Base-by-base conservation (phyloP, 768 basidiomycete genomes). In the Lactarius tabidus region DNA sequence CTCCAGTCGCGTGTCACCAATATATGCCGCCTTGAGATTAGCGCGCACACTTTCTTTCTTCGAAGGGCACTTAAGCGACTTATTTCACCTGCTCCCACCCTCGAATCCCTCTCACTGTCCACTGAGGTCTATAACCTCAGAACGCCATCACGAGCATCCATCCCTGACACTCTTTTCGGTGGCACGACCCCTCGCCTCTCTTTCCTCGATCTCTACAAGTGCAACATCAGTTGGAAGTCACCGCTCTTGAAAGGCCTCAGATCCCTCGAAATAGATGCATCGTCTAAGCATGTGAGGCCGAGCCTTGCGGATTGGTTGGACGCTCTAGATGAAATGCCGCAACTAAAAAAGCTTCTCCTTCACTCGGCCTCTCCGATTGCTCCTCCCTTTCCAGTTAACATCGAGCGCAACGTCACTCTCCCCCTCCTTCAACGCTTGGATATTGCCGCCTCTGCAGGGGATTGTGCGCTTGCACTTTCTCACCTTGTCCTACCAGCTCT, bases 191-290 rank as follows among this genome's bases (percentile, higher is more conserved):
- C 62, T n/a, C 56, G 26, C 10, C 38, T 63, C 31, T 39, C 29
- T 20, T 41, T 31, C 29, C 15, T 63, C 15, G 41, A 45, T 20
- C 17, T 57, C 12, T n/a, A n/a, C n/a, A n/a, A 29, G 1, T 63
- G 52, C 53, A 54, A 63, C 52, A 56, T 63, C 28, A 18, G 29
- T 26, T 45, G 62, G 62, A 23, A 14, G 14, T 48, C 45, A 23
- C 29, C 64, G 20, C 57, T 65, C 35, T 38, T 68, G 12, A 61
- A 45, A 38, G 36, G 60, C 38, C 23, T 68, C 18, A 39, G n/a
- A n/a, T 28, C 14, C 15, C 56, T 68, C 15, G 39, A 18, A 3
- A 18, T 39, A 39, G 17, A 15, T 12, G 4, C 28, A 2, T 4
- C 33, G 26, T 63, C 53, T 7, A 20, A 8, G 36, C 7, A 12